phyloP scores from a whole-genome alignment of 805 yeast species.

The Candida arabinofermentans region DNA sequence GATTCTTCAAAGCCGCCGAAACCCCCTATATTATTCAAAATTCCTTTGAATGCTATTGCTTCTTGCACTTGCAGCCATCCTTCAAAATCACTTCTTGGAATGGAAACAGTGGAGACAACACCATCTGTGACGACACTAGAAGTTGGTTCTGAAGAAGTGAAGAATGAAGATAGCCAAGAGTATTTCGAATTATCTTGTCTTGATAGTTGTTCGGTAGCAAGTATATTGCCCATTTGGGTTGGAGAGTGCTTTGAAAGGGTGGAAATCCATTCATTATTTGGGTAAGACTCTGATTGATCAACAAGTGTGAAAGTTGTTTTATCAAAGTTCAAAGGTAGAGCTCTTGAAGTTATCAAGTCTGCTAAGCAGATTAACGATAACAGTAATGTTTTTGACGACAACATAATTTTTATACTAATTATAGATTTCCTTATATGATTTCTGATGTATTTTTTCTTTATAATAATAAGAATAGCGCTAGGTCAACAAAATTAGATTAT shows the following conservation, averaged over 20 bases:
- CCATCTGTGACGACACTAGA: slow-evolving; percentile 14
- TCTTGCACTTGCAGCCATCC: slow-evolving; percentile 46
- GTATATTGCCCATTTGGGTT: slow-evolving; percentile 5
- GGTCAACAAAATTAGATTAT: no score
- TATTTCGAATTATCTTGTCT: not conserved
- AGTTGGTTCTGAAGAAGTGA: slow-evolving; percentile 1
- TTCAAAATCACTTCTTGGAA: slow-evolving; percentile 37
- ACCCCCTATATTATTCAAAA: slow-evolving; percentile 57
- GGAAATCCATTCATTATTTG: slow-evolving; percentile 7
- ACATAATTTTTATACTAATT: not conserved
- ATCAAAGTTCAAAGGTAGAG: slow-evolving; percentile 2
- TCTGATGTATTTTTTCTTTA: not conserved
- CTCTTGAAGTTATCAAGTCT: slow-evolving; percentile 1
- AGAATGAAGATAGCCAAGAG: slow-evolving; percentile 6
- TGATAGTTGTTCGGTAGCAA: not conserved
- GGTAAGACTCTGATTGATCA: not conserved
- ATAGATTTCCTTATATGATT: not conserved
- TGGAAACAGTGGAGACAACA: slow-evolving; percentile 18
- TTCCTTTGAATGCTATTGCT: slow-evolving; percentile 39
- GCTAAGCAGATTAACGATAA: slow-evolving; percentile 2
- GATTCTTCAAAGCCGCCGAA: slow-evolving; percentile 26
- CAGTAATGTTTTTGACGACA: not conserved
- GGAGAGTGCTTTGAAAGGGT: slow-evolving; percentile 8
- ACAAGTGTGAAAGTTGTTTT: not conserved
- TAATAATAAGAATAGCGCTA: no score